Base-by-base conservation (phyloP, 2,329 filamentous ascomycete genomes). In the Orbilia javanica region DNA sequence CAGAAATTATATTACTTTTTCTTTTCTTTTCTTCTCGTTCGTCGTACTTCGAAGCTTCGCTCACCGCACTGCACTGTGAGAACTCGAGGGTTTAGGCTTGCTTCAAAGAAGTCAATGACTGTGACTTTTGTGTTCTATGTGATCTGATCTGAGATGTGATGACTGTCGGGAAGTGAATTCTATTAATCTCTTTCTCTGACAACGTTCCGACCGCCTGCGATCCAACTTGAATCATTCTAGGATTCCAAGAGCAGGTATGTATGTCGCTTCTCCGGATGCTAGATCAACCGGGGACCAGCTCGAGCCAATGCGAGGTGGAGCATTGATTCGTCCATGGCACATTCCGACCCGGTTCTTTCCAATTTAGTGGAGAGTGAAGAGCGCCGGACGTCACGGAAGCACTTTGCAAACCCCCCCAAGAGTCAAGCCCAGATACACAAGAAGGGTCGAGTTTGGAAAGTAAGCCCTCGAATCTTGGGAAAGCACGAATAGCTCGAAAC, bases 291-390 rank as follows among this genome's bases (percentile, higher is more conserved):
- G 64, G 48, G 64, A n/a, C 10, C 34, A 64, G 57, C 50, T 69
- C 15, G 36, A 29, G 64, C 31, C 46, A 53, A 55, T 42, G 64
- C 48, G 4, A 46, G 36, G 39, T 63, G 13, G 34, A n/a, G 34
- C 29, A 52, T 53, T 77, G 73, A 77, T 77, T 77, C 73, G 73
- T 55, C 67, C 60, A 52, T 63, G 42, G 50, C 48, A 71, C 15
- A 44, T 70, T 52, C 57, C 50, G 66, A 63, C 67, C 73, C 57
- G 53, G 36, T 31, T 48, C 18, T 75, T 77, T 42, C 66, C 60
- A 66, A 71, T 77, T 67, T 77, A 60, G 73, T 64, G 36, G n/a
- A 39, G 67, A 39, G 13, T 29, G 50, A 74, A 50, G 69, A 74
- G 70, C 70, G 63, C 73, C 60, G 66, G 66, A 77, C 70, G 39